phyloP scores from a whole-genome alignment of 257 asterid genomes.

The Capsicum rhomboideum region DNA sequence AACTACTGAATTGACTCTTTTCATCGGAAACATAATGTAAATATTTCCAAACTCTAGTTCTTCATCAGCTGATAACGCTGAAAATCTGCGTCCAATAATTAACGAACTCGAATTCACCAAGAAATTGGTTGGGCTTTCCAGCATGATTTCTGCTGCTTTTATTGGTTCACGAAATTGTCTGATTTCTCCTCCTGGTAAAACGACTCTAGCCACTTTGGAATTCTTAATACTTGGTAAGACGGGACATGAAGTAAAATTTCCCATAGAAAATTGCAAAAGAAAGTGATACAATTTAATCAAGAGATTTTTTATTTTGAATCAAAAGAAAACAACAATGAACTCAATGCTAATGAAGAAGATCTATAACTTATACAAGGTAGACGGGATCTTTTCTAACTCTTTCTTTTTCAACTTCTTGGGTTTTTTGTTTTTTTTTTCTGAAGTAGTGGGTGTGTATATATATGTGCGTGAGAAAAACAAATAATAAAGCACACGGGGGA shows the following conservation, averaged over 20 bases:
- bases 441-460: not conserved
- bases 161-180: constrained; percentile 19
- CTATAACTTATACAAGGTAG: no score
- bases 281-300: not conserved
- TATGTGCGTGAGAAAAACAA: not conserved
- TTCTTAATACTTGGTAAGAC: constrained; percentile 7
- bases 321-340: no score
- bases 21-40: constrained; percentile 49
- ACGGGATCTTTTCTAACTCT: no score
- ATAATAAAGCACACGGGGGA: not conserved
- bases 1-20: constrained; percentile 34
- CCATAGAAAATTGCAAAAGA: constrained; percentile 7
- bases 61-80: constrained; percentile 38
- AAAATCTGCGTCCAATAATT: constrained; percentile 29
- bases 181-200: constrained; percentile 28
- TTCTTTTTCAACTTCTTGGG: no score
- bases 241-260: constrained; percentile 19
- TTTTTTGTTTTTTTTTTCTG: not conserved
- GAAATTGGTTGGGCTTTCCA: constrained; percentile 24
- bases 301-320: not conserved
- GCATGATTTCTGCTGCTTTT: constrained; percentile 37
- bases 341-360: no score
- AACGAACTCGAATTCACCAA: constrained; percentile 26
- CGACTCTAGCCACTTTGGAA: constrained; percentile 20
- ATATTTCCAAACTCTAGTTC: constrained; percentile 39